Evolutionary conservation across 805 yeast genomes (phyloP).

Genomic region (Ogataea salicorniae): DNA sequence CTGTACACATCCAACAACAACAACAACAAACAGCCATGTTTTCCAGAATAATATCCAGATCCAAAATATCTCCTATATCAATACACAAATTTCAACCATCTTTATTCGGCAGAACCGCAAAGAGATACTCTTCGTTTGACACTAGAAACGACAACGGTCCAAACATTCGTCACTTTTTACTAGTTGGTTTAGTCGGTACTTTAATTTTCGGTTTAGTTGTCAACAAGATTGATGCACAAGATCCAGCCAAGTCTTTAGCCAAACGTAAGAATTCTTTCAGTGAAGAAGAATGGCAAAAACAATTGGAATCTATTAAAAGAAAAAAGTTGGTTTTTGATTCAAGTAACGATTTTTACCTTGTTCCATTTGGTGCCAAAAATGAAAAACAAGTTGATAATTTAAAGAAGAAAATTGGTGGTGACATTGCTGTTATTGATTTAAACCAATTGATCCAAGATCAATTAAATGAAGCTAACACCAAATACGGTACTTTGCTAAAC

Average conservation of each 20-base stretch:
- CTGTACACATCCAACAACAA: no score
- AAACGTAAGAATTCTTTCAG: slow-evolving; percentile 36
- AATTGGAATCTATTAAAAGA: slow-evolving; percentile 31
- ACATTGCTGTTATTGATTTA: slow-evolving; percentile 45
- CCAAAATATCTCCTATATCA: background rate
- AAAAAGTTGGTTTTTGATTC: slow-evolving; percentile 25
- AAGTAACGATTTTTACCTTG: slow-evolving; percentile 23
- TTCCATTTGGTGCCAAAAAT: slow-evolving; percentile 24
- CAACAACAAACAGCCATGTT: no score
- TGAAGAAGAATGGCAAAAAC: slow-evolving; percentile 42
- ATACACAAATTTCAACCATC: background rate
- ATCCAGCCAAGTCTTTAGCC: slow-evolving; percentile 25
- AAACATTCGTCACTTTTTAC: slow-evolving; percentile 35
- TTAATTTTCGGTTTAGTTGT: slow-evolving; percentile 33
- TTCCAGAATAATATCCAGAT: no score
- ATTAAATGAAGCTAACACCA: slow-evolving; percentile 37
- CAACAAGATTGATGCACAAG: slow-evolving; percentile 28
- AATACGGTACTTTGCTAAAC: slow-evolving; percentile 48
- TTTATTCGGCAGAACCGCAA: no score
- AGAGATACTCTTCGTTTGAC: slow-evolving; percentile 8
- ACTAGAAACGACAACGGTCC: slow-evolving; percentile 29
- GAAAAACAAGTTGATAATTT: slow-evolving; percentile 4
- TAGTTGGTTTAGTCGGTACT: slow-evolving; percentile 42
- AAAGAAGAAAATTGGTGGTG: slow-evolving; percentile 11
- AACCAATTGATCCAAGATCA: slow-evolving; percentile 42